These are phyloP conservation scores for Carex parvula DNA, from an alignment of 176 grass and related monocot genomes.

Conservation along the genomic window DNA sequence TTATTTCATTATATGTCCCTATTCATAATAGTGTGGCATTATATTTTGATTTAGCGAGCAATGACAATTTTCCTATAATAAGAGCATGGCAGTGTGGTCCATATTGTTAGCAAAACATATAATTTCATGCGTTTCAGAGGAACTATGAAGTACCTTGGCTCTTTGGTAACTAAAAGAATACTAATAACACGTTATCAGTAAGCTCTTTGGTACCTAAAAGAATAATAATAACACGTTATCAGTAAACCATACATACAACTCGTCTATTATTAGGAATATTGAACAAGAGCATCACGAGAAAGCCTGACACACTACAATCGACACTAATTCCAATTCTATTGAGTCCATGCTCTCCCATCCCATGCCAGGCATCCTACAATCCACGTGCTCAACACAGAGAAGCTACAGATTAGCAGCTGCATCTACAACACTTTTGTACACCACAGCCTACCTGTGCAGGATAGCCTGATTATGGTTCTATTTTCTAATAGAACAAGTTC, in stretches of 20 bases:
- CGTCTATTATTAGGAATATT: conserved; percentile 29
- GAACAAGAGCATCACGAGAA: conserved; percentile 44
- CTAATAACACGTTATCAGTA: no score
- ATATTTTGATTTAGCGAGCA: no score
- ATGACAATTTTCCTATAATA: no score
- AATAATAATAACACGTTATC: no score
- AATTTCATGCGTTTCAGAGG: no score
- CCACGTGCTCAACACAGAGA: background rate
- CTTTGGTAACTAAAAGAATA: no score
- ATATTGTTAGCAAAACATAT: no score
- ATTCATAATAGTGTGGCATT: background rate
- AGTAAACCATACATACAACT: no score
- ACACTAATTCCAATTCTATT: conserved; percentile 11
- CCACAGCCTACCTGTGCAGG: conserved; percentile 1
- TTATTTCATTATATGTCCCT: background rate
- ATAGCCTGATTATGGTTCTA: background rate
- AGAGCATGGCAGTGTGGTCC: no score
- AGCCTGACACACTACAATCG: conserved; percentile 30
- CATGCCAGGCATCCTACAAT: no score
- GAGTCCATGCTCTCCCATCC: conserved; percentile 22
- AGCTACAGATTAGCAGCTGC: conserved; percentile 25
- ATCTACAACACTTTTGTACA: conserved; percentile 37
- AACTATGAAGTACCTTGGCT: no score
- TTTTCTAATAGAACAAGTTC: background rate
- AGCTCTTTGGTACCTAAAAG: no score